Evolutionary conservation across 1,284 basidiomycete species (phyloP), one percentile per base, ranked within the genome.

Genomic region (Hortiboletus rubellus): DNA sequence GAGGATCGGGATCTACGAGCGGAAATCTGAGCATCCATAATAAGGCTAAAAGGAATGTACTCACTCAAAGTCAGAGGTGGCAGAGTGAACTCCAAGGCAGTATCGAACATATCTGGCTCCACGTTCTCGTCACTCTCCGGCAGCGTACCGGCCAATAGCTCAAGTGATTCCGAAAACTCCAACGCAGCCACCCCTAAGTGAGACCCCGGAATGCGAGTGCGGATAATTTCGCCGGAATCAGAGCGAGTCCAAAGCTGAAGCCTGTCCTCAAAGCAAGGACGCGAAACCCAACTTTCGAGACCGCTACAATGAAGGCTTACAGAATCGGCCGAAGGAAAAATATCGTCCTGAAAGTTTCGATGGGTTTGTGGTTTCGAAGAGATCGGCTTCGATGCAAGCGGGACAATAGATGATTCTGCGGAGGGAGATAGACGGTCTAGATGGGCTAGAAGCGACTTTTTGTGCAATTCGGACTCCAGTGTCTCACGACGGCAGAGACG

Each of bases 211-310:
- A 89, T 76, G 31, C 71, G 75, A 31, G 72, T 73, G 50, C 71
- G 63, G 37, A 70, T 61, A 49, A 84, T 61, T 31, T 72, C 63
- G 48, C 70, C 67, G 40, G 66, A 72, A 45, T 79, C 75, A 33
- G 73, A 71, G 22, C 76, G 74, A 14, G 79, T 67, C 76, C 83
- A 88, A 4, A 87, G 74, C 24, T 74, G 71, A 62, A 80, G 74
- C 27, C 89, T 78, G 55, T 91, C 87, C 67, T 92, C 90, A 67
- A 90, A 91, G 66, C 86, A 87, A 18, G 87, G 85, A 7, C 90
- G 83, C 36, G 76, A 73, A 58, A 83, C 78, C 91, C 91, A 92
- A 24, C 73, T 79, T 52, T 77, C 79, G 44, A 92, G 73, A 50
- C 87, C 86, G 17, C 74, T 75, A 64, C 85, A 88, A 49, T 72